Evolutionary conservation across 2,329 filamentous ascomycete species (phyloP).

Genomic region (Trichothecium sympodiale): DNA sequence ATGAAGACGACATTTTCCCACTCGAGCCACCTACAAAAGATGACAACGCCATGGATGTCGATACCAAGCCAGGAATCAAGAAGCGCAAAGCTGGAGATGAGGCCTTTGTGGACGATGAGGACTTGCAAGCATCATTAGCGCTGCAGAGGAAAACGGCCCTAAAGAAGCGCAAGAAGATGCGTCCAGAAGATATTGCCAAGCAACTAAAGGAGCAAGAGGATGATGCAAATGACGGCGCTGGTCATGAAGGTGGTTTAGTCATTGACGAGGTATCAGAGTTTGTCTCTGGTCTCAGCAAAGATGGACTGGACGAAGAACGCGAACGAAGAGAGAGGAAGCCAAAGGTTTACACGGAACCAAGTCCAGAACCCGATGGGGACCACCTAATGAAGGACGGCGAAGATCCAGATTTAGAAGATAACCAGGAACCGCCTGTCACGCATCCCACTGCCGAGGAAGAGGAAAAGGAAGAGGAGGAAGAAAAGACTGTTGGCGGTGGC

Average conservation of each 20-base stretch:
- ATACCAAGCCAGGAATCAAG: constrained; percentile 32
- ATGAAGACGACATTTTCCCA: constrained; percentile 50
- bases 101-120: constrained; percentile 80
- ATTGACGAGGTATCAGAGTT: constrained; percentile 96
- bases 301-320: constrained; percentile 42
- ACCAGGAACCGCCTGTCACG: constrained; percentile 17
- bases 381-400: constrained; percentile 32
- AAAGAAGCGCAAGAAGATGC: constrained; percentile 81
- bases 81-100: constrained; percentile 57
- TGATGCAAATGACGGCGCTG: constrained; percentile 34
- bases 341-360: constrained; percentile 22
- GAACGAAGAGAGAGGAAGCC: constrained; percentile 34
- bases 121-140: constrained; percentile 76
- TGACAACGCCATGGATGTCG: constrained; percentile 58
- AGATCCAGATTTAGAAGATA: constrained; percentile 21
- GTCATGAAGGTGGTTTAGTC: constrained; percentile 53
- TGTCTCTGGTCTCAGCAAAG: constrained; percentile 71
- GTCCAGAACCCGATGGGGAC: constrained; percentile 23
- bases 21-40: constrained; percentile 16
- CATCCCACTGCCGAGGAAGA: constrained; percentile 31
- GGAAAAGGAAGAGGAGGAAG: constrained; percentile 69
- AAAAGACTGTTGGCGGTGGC: constrained; percentile 67
- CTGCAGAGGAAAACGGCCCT: constrained; percentile 72
- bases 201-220: constrained; percentile 59
- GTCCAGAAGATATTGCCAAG: constrained; percentile 77